Evolutionary conservation across 495 filamentous ascomycete genomes (phyloP), one percentile per base, ranked within the genome.

Genomic region (Astrothelium macrocarpum): DNA sequence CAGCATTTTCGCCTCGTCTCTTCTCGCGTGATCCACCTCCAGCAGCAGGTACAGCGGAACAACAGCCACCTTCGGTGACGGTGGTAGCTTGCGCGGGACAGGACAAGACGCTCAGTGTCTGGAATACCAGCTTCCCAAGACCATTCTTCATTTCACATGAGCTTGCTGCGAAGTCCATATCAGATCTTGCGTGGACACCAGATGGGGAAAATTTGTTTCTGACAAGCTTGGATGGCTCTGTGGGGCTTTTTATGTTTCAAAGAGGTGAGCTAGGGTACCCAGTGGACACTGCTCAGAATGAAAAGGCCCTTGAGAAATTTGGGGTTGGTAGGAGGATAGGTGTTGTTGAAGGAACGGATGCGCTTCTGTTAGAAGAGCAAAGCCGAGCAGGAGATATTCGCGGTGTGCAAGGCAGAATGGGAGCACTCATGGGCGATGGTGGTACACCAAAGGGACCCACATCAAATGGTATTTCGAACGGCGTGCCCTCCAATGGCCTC

Each of bases 41-140:
- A 5, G n/a, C 60, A 2, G 12, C 36, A 26, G 28, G 25, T 1
- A 26, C 59, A 1, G n/a, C 12, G 14, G n/a, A 39, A 26, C 31
- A 61, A 2, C 70, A 59, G 28, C 73, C 73, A 65, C 71, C 65
- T 49, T 78, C 90, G n/a, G 89, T 96, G 3, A 97, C 93, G 0
- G 94, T 97, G 0, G 94, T 97, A 71, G 94, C 94, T 1, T 97
- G 92, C 67, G 94, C 92, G 2, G 94, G 94, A 16, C 95, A 96
- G 65, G 94, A 99, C 72, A 97, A 96, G 72, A 89, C 91, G 0
- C 73, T 99, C 34, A 96, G 88, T 71, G 84, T 99, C 42, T 99
- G 94, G 94, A 96, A 96, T 71, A 99, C 94, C 7, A 95, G 89
- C 65, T 93, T 90, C 53, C 90, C 94, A 5, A 76, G 93, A 49